Base-by-base conservation (phyloP, 2,329 filamentous ascomycete species). In the Mycocentrospora acerina region DNA sequence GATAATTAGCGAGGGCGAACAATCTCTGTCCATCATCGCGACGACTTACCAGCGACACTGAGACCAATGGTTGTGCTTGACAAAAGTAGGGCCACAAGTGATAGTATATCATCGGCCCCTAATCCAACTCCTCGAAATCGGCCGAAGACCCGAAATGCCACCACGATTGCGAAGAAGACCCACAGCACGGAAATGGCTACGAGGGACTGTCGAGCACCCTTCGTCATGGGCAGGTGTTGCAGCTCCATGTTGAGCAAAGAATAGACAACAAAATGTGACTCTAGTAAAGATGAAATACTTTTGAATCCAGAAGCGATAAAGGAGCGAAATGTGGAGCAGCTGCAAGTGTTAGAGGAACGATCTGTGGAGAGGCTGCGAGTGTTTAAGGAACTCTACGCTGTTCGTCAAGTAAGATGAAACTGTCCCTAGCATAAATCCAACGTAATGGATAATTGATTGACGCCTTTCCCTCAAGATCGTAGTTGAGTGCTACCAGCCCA, bases 151-250 rank as follows among this genome's bases (percentile, higher is more conserved):
- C 52, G 50, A 15, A 54, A 45, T 4, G 16, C 36, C 5, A 55
- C 34, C 17, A 40, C 43, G n/a, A 31, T 29, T 12, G 36, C 42
- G 24, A 51, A 48, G 13, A 55, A 8, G 4, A 52, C 24, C 52
- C 52, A 55, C 29, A 55, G 29, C 18, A 43, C 40, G 9, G 45
- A 44, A 26, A 52, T 50, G 2, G 50, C 52, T 42, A 54, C 52
- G 24, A 55, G 40, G 17, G 52, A 52, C 26, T 52, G 38, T 11
- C 50, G 43, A 8, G 48, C 46, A 37, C 45, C 48, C 27, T 32
- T 29, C 32, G 45, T 43, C 48, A 55, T 55, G 17, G 48, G 45
- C 17, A 55, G 32, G 17, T 34, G 40, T 11, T 40, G 22, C 17
- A 37, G 22, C 24, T n/a, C 33, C 46, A 47, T 50, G 18, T 22